phyloP scores from a whole-genome alignment of 2,329 filamentous ascomycete species.

The Colletotrichum sojae region DNA sequence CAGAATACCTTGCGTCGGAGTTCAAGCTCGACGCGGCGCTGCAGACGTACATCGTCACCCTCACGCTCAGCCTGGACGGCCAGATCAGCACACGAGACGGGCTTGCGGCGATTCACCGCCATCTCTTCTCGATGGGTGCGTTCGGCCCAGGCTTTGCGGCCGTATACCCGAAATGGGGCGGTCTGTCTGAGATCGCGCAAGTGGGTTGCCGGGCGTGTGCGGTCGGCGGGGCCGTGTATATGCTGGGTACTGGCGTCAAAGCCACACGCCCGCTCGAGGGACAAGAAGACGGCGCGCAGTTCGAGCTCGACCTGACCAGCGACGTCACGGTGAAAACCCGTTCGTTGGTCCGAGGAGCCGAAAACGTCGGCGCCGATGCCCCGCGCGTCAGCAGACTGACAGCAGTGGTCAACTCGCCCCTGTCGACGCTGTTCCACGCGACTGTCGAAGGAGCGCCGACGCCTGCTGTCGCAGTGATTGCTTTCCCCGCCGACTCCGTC shows the following conservation, averaged over 20 bases:
- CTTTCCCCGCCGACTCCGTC: conserved; percentile 71
- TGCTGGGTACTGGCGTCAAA: conserved; percentile 80
- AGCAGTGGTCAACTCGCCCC: conserved; percentile 76
- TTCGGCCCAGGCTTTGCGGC: conserved; percentile 93
- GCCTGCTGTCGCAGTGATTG: conserved; percentile 81
- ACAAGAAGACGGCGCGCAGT: conserved; percentile 43
- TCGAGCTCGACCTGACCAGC: conserved; percentile 68
- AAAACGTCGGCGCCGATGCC: conserved; percentile 46
- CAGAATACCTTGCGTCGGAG: conserved; percentile 70
- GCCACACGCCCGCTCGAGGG: conserved; percentile 44
- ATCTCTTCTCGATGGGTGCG: conserved; percentile 87
- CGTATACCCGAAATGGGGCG: conserved; percentile 93
- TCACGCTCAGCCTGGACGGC: conserved; percentile 81
- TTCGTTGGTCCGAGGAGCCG: conserved; percentile 63
- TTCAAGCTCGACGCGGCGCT: conserved; percentile 79
- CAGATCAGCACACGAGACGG: conserved; percentile 76
- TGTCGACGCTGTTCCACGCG: conserved; percentile 77
- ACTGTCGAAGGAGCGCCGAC: conserved; percentile 81
- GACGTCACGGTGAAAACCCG: conserved; percentile 70
- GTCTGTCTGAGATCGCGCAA: conserved; percentile 89
- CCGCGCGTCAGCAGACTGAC: conserved; percentile 72
- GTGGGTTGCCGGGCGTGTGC: conserved; percentile 91
- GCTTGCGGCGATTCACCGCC: conserved; percentile 80
- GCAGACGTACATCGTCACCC: conserved; percentile 72
- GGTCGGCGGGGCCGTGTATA: conserved; percentile 92